phyloP scores from a whole-genome alignment of 176 grass and related monocot species.

The Microstegium vimineum region DNA sequence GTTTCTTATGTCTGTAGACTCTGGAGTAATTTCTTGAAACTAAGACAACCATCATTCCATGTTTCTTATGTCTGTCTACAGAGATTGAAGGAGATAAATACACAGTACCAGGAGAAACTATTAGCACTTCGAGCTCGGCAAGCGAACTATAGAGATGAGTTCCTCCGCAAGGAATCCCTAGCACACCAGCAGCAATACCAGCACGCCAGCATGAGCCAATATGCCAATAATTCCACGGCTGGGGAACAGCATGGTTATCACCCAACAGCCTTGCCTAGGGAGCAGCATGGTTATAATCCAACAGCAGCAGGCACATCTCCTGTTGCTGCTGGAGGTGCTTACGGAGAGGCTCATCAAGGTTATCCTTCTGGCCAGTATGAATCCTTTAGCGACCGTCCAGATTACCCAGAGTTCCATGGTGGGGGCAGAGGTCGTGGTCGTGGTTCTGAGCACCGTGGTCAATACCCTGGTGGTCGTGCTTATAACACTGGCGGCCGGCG shows the following conservation, averaged over 20 bases:
- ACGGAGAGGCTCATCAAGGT: conserved; percentile 46
- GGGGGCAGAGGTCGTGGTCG: conserved; percentile 47
- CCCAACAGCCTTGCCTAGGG: conserved; percentile 26
- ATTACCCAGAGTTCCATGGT: conserved; percentile 46
- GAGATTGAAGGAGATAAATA: conserved; percentile 91
- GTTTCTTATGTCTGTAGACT: conserved; percentile 19
- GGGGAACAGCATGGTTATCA: conserved; percentile 40
- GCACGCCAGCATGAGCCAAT: conserved; percentile 50
- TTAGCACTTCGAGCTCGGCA: conserved; percentile 59
- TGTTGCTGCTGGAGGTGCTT: conserved; percentile 24
- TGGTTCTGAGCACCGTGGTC: conserved; percentile 44
- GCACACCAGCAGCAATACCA: conserved; percentile 82
- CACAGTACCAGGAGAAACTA: conserved; percentile 73
- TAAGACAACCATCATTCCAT: conserved; percentile 2
- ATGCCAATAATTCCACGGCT: conserved; percentile 36
- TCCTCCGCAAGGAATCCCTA: conserved; percentile 71
- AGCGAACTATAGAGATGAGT: conserved; percentile 69
- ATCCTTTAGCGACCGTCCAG: conserved; percentile 35
- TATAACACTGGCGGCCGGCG: conserved; percentile 69
- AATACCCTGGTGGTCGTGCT: conserved; percentile 64
- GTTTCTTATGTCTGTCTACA: conserved; percentile 32
- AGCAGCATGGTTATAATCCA: conserved; percentile 42
- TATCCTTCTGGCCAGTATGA: conserved; percentile 53
- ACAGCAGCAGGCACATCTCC: conserved; percentile 13
- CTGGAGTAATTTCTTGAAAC: no score